These are phyloP conservation scores for Botrytis paeoniae DNA, from an alignment of 2,329 filamentous ascomycete species.

Conservation along the genomic window DNA sequence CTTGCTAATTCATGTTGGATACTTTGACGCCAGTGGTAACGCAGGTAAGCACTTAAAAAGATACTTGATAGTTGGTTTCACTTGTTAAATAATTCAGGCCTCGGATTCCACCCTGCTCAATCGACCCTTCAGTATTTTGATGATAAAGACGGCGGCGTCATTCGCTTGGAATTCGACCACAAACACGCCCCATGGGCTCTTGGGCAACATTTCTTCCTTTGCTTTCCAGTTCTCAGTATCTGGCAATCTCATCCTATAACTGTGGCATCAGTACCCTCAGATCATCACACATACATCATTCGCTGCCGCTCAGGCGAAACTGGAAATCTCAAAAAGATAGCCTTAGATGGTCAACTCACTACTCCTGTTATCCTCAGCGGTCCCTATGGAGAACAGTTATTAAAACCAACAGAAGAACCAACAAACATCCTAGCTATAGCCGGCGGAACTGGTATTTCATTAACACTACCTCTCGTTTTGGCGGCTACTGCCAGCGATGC, in stretches of 20 bases:
- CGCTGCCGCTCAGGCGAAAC: conserved; percentile 60
- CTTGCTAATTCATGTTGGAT: conserved; percentile 58
- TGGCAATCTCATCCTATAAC: conserved; percentile 80
- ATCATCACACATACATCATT: conserved; percentile 54
- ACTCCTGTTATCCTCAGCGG: conserved; percentile 13
- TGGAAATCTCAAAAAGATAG: conserved; percentile 36
- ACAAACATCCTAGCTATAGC: conserved; percentile 52
- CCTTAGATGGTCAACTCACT: background rate
- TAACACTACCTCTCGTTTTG: conserved; percentile 52
- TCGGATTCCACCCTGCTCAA: conserved; percentile 16
- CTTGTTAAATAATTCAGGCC: background rate
- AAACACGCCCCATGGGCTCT: conserved; percentile 64
- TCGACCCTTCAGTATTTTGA: conserved; percentile 1
- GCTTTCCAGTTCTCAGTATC: conserved; percentile 67
- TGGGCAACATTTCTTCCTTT: conserved; percentile 75
- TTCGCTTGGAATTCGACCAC: conserved; percentile 65
- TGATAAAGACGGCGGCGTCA: conserved; percentile 52
- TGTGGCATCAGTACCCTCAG: conserved; percentile 68
- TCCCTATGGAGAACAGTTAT: background rate
- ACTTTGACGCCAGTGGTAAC: conserved; percentile 38
- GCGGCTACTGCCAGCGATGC: conserved; percentile 39
- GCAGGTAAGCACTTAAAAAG: conserved; percentile 29
- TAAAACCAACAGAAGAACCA: conserved; percentile 38
- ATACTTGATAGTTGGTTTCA: too few species aligned
- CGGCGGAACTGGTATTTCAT: conserved; percentile 58